Conservation (phyloP, 352 stramenopile species). For the Phytophthora sansomeana region DNA sequence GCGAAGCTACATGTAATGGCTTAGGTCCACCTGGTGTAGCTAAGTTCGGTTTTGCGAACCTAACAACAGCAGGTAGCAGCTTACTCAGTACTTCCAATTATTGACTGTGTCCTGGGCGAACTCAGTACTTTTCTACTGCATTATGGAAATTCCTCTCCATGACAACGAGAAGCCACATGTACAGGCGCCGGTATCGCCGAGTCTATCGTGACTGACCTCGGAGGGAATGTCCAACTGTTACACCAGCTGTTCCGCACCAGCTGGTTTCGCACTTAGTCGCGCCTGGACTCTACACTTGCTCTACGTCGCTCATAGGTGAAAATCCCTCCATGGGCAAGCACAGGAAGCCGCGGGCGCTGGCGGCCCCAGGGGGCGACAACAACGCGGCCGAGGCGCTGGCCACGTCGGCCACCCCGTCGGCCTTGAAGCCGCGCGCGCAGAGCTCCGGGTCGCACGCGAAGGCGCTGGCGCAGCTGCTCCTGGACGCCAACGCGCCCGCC, state of each 20-base stretch:
- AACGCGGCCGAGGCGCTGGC: constrained; percentile 8
- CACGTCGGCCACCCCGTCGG: background rate
- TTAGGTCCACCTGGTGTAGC: too few relatives aligned
- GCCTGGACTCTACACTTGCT: background rate
- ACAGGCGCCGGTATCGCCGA: too few relatives aligned
- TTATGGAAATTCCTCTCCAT: too few relatives aligned
- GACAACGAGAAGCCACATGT: too few relatives aligned
- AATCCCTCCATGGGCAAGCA: constrained; percentile 28
- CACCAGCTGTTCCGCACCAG: background rate
- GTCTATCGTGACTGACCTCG: too few relatives aligned
- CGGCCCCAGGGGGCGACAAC: constrained; percentile 8
- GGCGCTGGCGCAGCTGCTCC: constrained; percentile 46
- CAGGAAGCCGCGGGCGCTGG: constrained; percentile 18
- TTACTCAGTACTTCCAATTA: too few relatives aligned
- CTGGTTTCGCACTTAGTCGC: background rate
- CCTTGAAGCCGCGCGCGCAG: constrained; percentile 1
- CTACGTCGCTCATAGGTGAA: background rate
- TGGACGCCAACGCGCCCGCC: constrained; percentile 71
- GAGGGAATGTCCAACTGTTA: background rate
- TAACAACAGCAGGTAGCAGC: too few relatives aligned
- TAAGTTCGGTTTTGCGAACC: too few relatives aligned
- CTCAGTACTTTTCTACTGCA: too few relatives aligned
- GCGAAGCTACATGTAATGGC: too few relatives aligned
- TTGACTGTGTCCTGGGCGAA: too few relatives aligned
- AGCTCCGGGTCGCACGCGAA: constrained; percentile 27